Evolutionary conservation across 2,329 filamentous ascomycete genomes (phyloP).

Genomic region (Helicocarpus griseus): DNA sequence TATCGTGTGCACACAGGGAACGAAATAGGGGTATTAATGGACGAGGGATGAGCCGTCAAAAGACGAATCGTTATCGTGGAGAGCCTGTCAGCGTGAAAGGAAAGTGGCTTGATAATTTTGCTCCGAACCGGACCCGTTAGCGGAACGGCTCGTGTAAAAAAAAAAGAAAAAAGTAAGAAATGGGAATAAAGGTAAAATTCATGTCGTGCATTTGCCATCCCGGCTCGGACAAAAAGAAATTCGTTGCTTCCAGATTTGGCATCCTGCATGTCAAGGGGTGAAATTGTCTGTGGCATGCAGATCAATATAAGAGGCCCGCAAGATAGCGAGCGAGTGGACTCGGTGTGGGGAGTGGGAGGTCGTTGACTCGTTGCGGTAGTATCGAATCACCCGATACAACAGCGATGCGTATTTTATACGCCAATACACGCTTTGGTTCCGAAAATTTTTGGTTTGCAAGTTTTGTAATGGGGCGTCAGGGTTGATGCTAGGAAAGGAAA

Average conservation of each 20-base stretch:
- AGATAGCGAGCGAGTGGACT: not conserved
- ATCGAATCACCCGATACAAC: not conserved
- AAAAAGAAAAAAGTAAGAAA: not conserved
- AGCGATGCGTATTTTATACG: slow-evolving; percentile 1
- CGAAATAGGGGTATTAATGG: not conserved
- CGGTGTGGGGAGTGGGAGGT: not conserved
- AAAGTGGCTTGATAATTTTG: not conserved
- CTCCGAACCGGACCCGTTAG: not conserved
- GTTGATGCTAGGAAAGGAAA: not conserved
- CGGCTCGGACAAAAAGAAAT: not conserved
- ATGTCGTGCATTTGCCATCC: slow-evolving; percentile 4
- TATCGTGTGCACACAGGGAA: not conserved
- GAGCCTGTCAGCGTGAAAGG: no score
- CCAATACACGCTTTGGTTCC: not conserved
- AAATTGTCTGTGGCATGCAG: not conserved
- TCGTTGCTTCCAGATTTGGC: slow-evolving; percentile 4
- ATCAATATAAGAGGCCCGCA: no score
- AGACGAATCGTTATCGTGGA: not conserved
- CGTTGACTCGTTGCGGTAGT: not conserved
- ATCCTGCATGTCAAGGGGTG: not conserved
- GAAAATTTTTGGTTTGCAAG: not conserved
- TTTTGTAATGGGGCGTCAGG: not conserved
- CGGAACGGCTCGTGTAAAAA: not conserved
- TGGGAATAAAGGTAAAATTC: not conserved
- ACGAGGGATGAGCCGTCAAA: not conserved